phyloP scores from a whole-genome alignment of 768 basidiomycete genomes.

The Sporobolomyces phaffii region DNA sequence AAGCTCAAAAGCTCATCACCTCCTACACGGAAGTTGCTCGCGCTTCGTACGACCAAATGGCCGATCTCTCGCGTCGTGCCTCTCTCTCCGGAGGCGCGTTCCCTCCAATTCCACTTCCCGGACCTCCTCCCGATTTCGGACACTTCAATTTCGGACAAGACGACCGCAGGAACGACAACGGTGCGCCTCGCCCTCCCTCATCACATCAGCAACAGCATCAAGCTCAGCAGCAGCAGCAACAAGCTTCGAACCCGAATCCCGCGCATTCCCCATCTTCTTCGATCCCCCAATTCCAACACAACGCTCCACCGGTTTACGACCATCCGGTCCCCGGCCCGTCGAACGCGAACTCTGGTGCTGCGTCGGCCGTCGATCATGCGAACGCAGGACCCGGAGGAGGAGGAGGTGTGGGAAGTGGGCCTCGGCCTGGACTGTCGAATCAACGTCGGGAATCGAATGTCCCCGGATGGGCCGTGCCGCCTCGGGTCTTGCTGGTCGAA shows the following conservation, averaged over 20 bases:
- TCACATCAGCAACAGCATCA: constrained; percentile 3
- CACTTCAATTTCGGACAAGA: constrained; percentile 27
- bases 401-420: background rate
- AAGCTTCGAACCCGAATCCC: background rate
- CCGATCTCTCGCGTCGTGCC: constrained; percentile 65
- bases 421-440: constrained; percentile 14
- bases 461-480: constrained; percentile 85
- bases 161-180: background rate
- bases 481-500: constrained; percentile 84
- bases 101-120: constrained; percentile 22
- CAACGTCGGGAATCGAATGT: constrained; percentile 73
- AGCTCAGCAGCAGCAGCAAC: constrained; percentile 3
- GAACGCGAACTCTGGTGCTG: too few species aligned
- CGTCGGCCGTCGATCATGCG: too few species aligned
- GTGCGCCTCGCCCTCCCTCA: background rate
- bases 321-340: background rate
- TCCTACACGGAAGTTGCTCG: constrained; percentile 59
- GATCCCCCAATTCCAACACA: constrained; percentile 73
- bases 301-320: constrained; percentile 58
- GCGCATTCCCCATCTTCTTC: constrained; percentile 52
- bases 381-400: background rate
- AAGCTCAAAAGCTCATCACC: constrained; percentile 42
- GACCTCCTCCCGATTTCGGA: constrained; percentile 21
- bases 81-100: constrained; percentile 25
- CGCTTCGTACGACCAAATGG: constrained; percentile 69